These are phyloP conservation scores for Phyllosticta paracitricarpa DNA, from an alignment of 2,329 filamentous ascomycete species.

Conservation along the genomic window DNA sequence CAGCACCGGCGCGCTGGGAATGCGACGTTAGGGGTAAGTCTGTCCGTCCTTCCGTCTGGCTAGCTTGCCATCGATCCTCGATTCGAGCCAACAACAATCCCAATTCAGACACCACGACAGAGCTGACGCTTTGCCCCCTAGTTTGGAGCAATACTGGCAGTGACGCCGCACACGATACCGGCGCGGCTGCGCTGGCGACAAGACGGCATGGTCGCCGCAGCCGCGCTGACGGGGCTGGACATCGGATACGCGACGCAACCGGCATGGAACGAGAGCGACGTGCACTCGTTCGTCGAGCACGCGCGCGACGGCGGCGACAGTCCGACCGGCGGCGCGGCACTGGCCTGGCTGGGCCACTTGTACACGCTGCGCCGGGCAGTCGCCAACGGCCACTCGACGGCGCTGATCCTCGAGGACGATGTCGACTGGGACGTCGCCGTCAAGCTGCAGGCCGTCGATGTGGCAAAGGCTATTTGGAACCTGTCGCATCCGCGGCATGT, in stretches of 20 bases:
- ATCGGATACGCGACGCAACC: slow-evolving; percentile 4
- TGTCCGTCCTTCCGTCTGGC: no score
- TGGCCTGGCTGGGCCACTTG: slow-evolving; percentile 8
- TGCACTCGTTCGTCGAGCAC: not conserved
- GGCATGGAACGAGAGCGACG: not conserved
- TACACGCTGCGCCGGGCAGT: slow-evolving; percentile 2
- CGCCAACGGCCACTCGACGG: slow-evolving; percentile 1
- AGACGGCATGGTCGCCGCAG: slow-evolving; percentile 6
- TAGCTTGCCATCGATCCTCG: not conserved
- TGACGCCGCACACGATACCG: slow-evolving; percentile 1
- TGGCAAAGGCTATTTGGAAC: slow-evolving; percentile 11
- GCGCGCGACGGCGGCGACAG: not conserved
- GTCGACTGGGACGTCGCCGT: slow-evolving; percentile 15
- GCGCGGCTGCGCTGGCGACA: slow-evolving; percentile 4
- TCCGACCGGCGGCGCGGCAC: not conserved
- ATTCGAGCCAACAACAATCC: not conserved
- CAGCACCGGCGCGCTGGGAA: not conserved
- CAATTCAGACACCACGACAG: not conserved
- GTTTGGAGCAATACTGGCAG: slow-evolving; percentile 4
- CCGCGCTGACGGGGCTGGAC: slow-evolving; percentile 4
- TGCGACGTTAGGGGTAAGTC: not conserved
- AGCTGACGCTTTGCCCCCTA: not conserved
- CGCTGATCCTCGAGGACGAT: slow-evolving; percentile 15
- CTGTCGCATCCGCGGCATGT: not conserved
- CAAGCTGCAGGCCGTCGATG: slow-evolving; percentile 12